These are phyloP conservation scores for Penicillium thymicola DNA, from an alignment of 2,329 filamentous ascomycete genomes.

Conservation along the genomic window DNA sequence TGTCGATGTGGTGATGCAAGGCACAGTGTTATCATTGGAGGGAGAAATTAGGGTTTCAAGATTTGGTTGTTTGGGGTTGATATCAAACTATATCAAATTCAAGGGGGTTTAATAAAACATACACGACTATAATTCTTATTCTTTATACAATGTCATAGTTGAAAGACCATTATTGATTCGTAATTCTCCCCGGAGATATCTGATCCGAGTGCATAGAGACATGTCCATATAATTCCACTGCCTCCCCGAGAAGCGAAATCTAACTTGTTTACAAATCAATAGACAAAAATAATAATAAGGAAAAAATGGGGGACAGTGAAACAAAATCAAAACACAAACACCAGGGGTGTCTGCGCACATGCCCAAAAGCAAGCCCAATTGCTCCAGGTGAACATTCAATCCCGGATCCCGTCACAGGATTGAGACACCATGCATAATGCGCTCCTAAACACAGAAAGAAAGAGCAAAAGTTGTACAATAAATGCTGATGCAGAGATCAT, in stretches of 20 bases:
- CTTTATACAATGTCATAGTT: neutral
- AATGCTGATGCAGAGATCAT: constrained; percentile 27
- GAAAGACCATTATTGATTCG: constrained; percentile 1
- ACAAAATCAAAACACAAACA: constrained; percentile 4
- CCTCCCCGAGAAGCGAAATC: constrained; percentile 26
- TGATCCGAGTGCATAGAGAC: constrained; percentile 1
- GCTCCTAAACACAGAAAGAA: constrained; percentile 16
- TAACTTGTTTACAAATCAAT: constrained; percentile 27
- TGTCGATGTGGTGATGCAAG: neutral
- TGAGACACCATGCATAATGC: constrained; percentile 21
- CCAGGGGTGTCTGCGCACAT: neutral
- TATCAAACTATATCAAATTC: constrained; percentile 5
- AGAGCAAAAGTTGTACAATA: constrained; percentile 20
- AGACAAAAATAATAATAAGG: constrained; percentile 8
- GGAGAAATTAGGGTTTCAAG: constrained; percentile 1
- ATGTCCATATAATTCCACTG: constrained; percentile 2
- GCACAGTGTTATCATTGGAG: constrained; percentile 11
- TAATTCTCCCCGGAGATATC: constrained; percentile 5
- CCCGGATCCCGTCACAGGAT: constrained; percentile 24
- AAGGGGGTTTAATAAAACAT: neutral
- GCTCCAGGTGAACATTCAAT: constrained; percentile 23
- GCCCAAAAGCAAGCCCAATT: constrained; percentile 18
- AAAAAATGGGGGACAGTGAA: constrained; percentile 14
- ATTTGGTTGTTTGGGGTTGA: neutral
- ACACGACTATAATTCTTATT: neutral